A percentile compares a stretch with the other conserved stretches of the same genome.
These are phyloP conservation scores for Gossypium aridum DNA, from an alignment of 441 rosid species.

Conservation along the genomic window DNA sequence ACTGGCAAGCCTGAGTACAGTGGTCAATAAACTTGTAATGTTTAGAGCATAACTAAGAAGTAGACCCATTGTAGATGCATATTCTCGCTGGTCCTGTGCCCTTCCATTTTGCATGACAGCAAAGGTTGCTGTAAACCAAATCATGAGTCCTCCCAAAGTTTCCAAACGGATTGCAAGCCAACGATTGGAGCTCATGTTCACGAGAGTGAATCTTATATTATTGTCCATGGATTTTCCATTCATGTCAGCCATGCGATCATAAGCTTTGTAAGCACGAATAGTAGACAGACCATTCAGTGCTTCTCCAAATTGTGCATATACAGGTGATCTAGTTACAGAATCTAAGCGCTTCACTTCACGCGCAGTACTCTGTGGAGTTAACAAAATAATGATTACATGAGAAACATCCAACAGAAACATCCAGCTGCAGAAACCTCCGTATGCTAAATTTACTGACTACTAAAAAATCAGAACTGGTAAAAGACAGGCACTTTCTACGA, in stretches of 20 bases:
- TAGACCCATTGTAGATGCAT: conserved; percentile 93
- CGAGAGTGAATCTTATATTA: conserved; percentile 75
- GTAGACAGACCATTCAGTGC: conserved; percentile 78
- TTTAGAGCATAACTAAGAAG: conserved; percentile 89
- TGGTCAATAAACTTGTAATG: conserved; percentile 68
- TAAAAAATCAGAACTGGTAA: neutral
- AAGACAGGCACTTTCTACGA: neutral
- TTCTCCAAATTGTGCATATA: conserved; percentile 93
- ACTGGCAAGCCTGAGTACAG: conserved; percentile 84
- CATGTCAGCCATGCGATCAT: conserved; percentile 77
- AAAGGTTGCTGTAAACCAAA: conserved; percentile 90
- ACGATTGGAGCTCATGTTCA: conserved; percentile 65
- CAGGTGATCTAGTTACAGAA: conserved; percentile 82
- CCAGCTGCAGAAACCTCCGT: neutral
- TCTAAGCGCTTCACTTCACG: conserved; percentile 94
- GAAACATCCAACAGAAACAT: neutral
- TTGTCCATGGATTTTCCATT: conserved; percentile 88
- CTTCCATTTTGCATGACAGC: conserved; percentile 88
- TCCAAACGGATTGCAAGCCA: conserved; percentile 95
- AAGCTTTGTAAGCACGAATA: conserved; percentile 90
- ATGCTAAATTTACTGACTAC: neutral
- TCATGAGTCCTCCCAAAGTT: conserved; percentile 84
- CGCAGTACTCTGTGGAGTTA: conserved; percentile 61
- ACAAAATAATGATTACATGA: conserved; percentile 7
- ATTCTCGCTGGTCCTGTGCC: conserved; percentile 64